A percentile compares a stretch with the other conserved stretches of the same genome.
These are phyloP conservation scores for Flaveria trinervia DNA, from an alignment of 129 eudicot species.

Conservation along the genomic window DNA sequence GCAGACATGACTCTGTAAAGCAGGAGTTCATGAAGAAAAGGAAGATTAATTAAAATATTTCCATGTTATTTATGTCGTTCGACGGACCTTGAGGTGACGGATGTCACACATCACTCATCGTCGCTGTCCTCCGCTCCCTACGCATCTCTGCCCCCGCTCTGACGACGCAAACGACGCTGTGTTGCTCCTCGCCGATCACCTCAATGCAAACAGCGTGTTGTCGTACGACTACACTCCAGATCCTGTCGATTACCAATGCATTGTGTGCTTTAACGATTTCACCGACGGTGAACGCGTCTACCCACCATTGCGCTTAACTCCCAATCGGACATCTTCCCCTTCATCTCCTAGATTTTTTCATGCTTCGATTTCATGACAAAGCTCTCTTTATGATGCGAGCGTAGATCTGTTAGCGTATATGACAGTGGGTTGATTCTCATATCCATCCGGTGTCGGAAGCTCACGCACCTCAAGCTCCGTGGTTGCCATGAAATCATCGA, in stretches of 20 bases:
- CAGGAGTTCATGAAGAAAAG: too few species aligned
- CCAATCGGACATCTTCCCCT: constrained; percentile 37
- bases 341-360: constrained; percentile 44
- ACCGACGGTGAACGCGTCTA: too few species aligned
- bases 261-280: constrained; percentile 84
- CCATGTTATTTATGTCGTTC: too few species aligned
- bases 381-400: constrained; percentile 68
- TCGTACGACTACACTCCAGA: constrained; percentile 34
- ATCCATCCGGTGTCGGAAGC: constrained; percentile 56
- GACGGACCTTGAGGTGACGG: too few species aligned
- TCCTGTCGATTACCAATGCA: constrained; percentile 38
- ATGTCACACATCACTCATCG: too few species aligned
- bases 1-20: too few species aligned
- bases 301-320: constrained; percentile 68
- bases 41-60: too few species aligned
- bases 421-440: too few species aligned
- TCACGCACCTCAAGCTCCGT: constrained; percentile 67
- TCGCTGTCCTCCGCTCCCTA: too few species aligned
- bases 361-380: constrained; percentile 69
- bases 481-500: constrained; percentile 68
- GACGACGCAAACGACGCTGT: too few species aligned
- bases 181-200: constrained; percentile 61
- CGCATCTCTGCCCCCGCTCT: too few species aligned
- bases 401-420: constrained; percentile 53
- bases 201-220: constrained; percentile 50